Evolutionary conservation across 768 basidiomycete species (phyloP).

Genomic region (Lactifluus pinguis): DNA sequence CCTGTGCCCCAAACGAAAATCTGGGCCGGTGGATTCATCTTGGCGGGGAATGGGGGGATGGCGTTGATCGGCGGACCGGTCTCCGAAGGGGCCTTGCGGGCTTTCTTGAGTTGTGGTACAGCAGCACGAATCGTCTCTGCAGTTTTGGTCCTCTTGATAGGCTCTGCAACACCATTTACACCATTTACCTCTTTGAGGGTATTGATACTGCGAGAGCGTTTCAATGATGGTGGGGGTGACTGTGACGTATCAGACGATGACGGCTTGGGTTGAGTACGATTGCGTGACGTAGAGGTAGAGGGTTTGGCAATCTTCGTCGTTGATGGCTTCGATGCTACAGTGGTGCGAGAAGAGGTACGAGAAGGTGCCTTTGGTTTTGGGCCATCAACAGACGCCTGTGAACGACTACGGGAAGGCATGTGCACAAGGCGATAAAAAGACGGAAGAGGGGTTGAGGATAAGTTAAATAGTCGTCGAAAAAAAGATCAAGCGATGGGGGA

Average conservation of each 20-base stretch:
- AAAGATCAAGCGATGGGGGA: not conserved
- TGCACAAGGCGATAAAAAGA: not conserved
- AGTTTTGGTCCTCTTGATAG: conserved; percentile 3
- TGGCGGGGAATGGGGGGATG: conserved; percentile 49
- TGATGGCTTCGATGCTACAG: not conserved
- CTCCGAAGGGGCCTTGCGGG: conserved; percentile 6
- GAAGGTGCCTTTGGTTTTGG: conserved; percentile 11
- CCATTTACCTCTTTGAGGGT: conserved; percentile 14
- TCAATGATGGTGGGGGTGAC: conserved; percentile 14
- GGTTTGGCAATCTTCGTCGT: not conserved
- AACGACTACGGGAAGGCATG: conserved; percentile 16
- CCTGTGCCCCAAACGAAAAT: conserved; percentile 88
- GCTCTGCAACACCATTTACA: conserved; percentile 1
- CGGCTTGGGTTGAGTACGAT: not conserved
- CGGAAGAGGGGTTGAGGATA: not conserved
- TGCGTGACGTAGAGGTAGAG: not conserved
- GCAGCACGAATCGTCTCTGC: not conserved
- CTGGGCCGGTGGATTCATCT: conserved; percentile 54
- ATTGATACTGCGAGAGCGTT: conserved; percentile 9
- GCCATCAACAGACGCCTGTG: conserved; percentile 7
- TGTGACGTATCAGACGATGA: conserved; percentile 13
- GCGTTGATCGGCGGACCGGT: conserved; percentile 35
- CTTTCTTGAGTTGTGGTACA: not conserved
- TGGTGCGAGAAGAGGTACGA: conserved; percentile 12
- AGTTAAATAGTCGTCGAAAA: not conserved